Base-by-base conservation (phyloP, 2,329 filamentous ascomycete genomes). In the Fusarium concolor region DNA sequence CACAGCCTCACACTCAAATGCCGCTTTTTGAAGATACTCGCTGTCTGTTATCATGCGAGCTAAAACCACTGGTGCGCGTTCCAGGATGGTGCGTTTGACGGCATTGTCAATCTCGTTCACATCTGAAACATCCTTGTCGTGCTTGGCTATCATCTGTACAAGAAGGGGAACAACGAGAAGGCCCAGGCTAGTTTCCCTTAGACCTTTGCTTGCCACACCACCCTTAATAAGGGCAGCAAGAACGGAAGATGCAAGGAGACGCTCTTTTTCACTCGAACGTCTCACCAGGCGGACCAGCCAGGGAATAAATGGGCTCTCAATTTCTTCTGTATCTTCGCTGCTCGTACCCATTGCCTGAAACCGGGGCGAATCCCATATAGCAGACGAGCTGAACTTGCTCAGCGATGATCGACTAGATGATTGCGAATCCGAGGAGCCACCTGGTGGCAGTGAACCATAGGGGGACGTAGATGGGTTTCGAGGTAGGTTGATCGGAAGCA, bases 1-100 rank as follows among this genome's bases (percentile, higher is more conserved):
- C 46, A 86, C 79, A 2, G 81, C 84, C 26, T 81, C 78, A 57
- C 83, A 84, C 62, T 97, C 92, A 42, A 90, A 90, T 1, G 94
- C 93, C 37, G 93, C 90, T 72, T 90, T 92, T 78, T 98, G 95
- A 53, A 98, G 84, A 60, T 87, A 85, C 62, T 91, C 88, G 76
- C 90, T 93, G 73, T 96, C 92, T 26, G 89, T 88, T 18, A 97
- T 89, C 38, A 98, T 83, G 44, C 90, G 88, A 17, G 93, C 92
- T 55, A 98, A 83, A 12, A 96, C 86, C 2, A 88, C 85, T 10
- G 94, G 92, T 3, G 92, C 89, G 65, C 88, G 87, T 76, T 95
- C 92, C 56, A 89, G 83, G 14, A 93, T 83, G 10, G 66, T 71
- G 18, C 74, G 73, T 46, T 76, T 75, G 15, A 56, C 65, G 39